A percentile compares a stretch with the other conserved stretches of the same genome.
These are phyloP conservation scores for Phytophthora cryptogea DNA, from an alignment of 352 stramenopile species.

Conservation along the genomic window DNA sequence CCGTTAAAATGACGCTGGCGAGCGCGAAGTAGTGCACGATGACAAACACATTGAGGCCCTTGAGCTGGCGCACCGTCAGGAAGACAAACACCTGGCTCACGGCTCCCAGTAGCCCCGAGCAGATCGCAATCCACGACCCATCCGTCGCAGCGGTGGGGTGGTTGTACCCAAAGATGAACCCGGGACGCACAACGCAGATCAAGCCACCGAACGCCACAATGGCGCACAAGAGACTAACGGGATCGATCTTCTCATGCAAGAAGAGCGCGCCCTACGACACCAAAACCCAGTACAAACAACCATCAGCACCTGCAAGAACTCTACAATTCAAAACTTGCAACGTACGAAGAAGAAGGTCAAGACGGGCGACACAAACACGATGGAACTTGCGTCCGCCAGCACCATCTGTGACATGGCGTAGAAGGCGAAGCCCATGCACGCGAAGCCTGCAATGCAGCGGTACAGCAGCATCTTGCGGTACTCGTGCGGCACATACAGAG, in stretches of 20 bases:
- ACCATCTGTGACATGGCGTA: constrained; percentile 78
- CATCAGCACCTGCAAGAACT: background rate
- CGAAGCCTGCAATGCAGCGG: constrained; percentile 61
- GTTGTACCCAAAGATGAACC: constrained; percentile 49
- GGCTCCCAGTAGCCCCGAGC: constrained; percentile 44
- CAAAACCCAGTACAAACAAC: background rate
- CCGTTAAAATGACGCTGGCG: constrained; percentile 42
- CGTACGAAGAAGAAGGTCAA: constrained; percentile 35
- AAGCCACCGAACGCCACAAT: constrained; percentile 45
- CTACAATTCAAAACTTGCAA: background rate
- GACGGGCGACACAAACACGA: constrained; percentile 53
- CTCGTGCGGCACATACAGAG: constrained; percentile 41
- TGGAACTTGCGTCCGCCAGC: constrained; percentile 64
- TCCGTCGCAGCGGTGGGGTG: constrained; percentile 16
- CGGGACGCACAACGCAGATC: constrained; percentile 53
- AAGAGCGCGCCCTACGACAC: constrained; percentile 39
- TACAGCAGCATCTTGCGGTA: constrained; percentile 55
- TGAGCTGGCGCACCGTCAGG: constrained; percentile 51
- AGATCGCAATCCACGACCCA: constrained; percentile 35
- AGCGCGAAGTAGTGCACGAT: constrained; percentile 70
- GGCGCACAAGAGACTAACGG: constrained; percentile 38
- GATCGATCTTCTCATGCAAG: constrained; percentile 49
- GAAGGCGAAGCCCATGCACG: constrained; percentile 71
- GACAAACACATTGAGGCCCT: constrained; percentile 46
- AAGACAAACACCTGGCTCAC: constrained; percentile 58